Base-by-base conservation (phyloP, 2,329 filamentous ascomycete species). In the Westerdykella sp. region DNA sequence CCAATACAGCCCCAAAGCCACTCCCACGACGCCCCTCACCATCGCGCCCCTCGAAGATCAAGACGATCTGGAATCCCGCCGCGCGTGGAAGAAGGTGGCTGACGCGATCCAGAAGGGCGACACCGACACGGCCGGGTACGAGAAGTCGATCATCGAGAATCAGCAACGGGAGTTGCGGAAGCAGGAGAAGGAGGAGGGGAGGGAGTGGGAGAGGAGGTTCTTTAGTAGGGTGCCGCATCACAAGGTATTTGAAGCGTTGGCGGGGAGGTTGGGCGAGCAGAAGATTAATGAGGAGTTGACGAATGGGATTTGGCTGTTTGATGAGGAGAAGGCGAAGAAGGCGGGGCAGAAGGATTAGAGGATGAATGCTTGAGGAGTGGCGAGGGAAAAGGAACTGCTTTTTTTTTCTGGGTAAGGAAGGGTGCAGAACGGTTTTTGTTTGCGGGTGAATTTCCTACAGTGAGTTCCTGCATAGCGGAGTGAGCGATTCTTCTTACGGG, bases 121-220 rank as follows among this genome's bases (percentile, higher is more conserved):
- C 65, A 87, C 96, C 78, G 87, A 95, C 54, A 72, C 78, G 4
- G 87, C 88, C 1, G 81, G 81, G 1, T 62, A 70, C 12, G 87
- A 95, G 64, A 97, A 97, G 74, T 78, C 79, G 44, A 87, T 87
- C 68, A 95, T 97, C 51, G 93, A 97, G 69, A 87, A 88, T 55
- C 81, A 83, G 30, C 91, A 97, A 73, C 81, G 89, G 12, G 87
- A 78, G 66, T 75, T 81, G 70, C 81, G 90, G 50, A 79, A 79
- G 63, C 74, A 80, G 59, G 90, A 96, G 66, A 80, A 80, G 57
- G 75, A 78, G n/a, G 85, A 89, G 55, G 82, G 82, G 15, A 77
- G 77, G 35, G 74, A 79, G 34, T 98, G 93, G 91, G 78, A 89
- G 59, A 78, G 89, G 37, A 78, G 84, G 42, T 97, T 93, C 72